phyloP scores from a whole-genome alignment of 129 eudicot species.

The Kitagawia praeruptora region DNA sequence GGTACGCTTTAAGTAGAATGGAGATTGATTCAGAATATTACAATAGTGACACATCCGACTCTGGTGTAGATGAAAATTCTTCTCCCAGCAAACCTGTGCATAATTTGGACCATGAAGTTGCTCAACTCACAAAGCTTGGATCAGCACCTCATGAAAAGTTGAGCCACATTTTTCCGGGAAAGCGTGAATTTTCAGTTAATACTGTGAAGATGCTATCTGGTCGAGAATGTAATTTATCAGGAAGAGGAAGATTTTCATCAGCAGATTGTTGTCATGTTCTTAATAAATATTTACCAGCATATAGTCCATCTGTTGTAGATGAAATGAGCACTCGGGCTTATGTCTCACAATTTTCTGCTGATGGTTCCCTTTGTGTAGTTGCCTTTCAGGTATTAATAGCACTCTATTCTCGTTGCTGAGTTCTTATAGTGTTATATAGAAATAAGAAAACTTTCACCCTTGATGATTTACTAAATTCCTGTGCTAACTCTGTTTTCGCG shows the following conservation, averaged over 20 bases:
- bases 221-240: constrained; percentile 74
- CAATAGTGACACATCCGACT: constrained; percentile 37
- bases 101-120: constrained; percentile 56
- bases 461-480: background rate
- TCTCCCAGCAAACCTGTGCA: constrained; percentile 14
- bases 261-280: constrained; percentile 69
- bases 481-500: background rate
- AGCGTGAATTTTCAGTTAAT: constrained; percentile 45
- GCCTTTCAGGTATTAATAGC: constrained; percentile 72
- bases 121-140: constrained; percentile 62
- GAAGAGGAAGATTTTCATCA: constrained; percentile 68
- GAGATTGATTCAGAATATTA: constrained; percentile 44
- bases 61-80: constrained; percentile 18
- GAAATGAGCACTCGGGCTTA: constrained; percentile 76
- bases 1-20: constrained; percentile 60
- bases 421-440: background rate
- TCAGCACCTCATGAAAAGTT: constrained; percentile 56
- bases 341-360: constrained; percentile 78
- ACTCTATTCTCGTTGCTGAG: background rate
- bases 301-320: constrained; percentile 62
- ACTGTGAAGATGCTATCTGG: constrained; percentile 72
- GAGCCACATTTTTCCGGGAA: constrained; percentile 34
- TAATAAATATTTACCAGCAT: constrained; percentile 68
- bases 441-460: background rate
- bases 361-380: constrained; percentile 84